phyloP scores from a whole-genome alignment of 352 stramenopile species.

The Phytopythium chamaehyphon region DNA sequence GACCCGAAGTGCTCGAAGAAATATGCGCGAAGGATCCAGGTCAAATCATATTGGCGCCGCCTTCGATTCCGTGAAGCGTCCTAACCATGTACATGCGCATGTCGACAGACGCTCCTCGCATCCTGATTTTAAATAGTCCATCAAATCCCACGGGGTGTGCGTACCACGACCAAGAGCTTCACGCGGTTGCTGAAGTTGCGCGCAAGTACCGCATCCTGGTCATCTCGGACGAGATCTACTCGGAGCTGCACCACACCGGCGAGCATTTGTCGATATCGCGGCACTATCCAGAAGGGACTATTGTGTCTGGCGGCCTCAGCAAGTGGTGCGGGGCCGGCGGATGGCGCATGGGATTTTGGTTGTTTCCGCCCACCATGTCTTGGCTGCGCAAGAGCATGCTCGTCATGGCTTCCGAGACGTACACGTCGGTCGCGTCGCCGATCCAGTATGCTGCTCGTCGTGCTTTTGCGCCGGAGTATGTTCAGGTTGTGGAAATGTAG shows the following conservation, averaged over 20 bases:
- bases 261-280: conserved; percentile 80
- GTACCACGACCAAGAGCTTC: conserved; percentile 73
- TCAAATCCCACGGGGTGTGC: conserved; percentile 84
- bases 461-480: conserved; percentile 74
- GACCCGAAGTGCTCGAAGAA: conserved; percentile 74
- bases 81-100: neutral
- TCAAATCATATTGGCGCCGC: conserved; percentile 9
- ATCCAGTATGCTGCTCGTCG: conserved; percentile 82
- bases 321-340: conserved; percentile 87
- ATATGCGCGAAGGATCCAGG: conserved; percentile 77
- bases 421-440: conserved; percentile 81
- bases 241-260: conserved; percentile 71
- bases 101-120: conserved; percentile 63
- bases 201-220: conserved; percentile 87
- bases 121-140: conserved; percentile 85
- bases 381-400: conserved; percentile 87
- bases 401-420: conserved; percentile 87
- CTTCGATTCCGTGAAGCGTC: neutral
- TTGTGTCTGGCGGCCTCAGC: conserved; percentile 82
- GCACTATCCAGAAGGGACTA: conserved; percentile 85
- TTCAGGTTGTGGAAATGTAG: neutral
- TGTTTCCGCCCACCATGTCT: conserved; percentile 70
- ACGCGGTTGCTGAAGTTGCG: conserved; percentile 63
- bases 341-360: conserved; percentile 87
- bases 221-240: conserved; percentile 89